Conservation (phyloP, 2,329 filamentous ascomycete genomes). For the Colletotrichum sp. region DNA sequence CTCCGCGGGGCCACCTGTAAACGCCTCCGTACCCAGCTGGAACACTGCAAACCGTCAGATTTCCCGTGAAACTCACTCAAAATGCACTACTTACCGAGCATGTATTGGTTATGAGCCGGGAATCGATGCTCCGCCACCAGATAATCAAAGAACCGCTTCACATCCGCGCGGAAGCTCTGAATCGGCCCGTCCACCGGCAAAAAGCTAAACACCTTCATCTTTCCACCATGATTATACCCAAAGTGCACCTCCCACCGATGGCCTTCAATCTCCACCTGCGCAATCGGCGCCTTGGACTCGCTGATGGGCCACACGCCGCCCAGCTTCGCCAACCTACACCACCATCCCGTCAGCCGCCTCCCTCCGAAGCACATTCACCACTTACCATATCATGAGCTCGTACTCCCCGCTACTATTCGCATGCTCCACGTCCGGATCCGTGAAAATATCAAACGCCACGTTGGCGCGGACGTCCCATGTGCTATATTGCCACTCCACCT, state of each 20-base stretch:
- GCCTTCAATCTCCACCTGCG: conserved; percentile 14
- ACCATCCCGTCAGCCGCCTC: background rate
- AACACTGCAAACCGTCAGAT: conserved; percentile 21
- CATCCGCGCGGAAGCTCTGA: conserved; percentile 56
- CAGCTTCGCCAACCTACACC: conserved; percentile 52
- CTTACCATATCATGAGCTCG: conserved; percentile 70
- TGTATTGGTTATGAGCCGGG: conserved; percentile 29
- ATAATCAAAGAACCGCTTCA: conserved; percentile 59
- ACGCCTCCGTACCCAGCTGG: conserved; percentile 28
- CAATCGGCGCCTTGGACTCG: conserved; percentile 20
- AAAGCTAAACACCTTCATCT: conserved; percentile 61
- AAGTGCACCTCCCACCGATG: conserved; percentile 57
- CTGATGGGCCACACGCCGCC: conserved; percentile 58
- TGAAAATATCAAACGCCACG: conserved; percentile 69
- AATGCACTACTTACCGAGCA: conserved; percentile 24
- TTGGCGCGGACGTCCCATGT: conserved; percentile 56
- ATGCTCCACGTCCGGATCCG: conserved; percentile 41
- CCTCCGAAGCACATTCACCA: rapidly evolving
- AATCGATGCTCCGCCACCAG: conserved; percentile 47
- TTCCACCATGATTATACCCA: conserved; percentile 52
- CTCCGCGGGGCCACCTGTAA: conserved; percentile 26
- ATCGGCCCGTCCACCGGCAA: conserved; percentile 35
- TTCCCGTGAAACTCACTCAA: background rate
- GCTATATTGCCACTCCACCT: conserved; percentile 47
- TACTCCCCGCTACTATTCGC: conserved; percentile 47